Evolutionary conservation across 352 stramenopile genomes (phyloP), one percentile per base, ranked within the genome.

Genomic region (Phytophthora palmivora): DNA sequence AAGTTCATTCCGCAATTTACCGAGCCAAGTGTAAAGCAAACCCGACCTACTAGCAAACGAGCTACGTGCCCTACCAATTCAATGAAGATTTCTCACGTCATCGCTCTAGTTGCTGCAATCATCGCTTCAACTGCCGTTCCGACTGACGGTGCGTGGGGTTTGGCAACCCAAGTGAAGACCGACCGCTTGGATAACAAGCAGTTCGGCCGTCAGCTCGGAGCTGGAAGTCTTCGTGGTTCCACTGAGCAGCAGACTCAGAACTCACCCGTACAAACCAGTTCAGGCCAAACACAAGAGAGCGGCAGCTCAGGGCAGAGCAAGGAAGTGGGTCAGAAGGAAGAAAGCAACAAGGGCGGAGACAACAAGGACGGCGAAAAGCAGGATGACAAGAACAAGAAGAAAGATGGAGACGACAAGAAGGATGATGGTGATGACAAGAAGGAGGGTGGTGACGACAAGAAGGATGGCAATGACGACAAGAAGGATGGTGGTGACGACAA

Each of bases 61-160:
- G 22, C 22, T 39, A 61, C 21, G 15, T 49, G 38, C 39, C 24
- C 37, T 30, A 42, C 33, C 51, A 45, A 54, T 19, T 45, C 32
- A 42, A 76, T 76, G 67, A 70, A 76, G 48, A 59, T 76, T 33
- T 11, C 43, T n/a, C 52, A 58, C 34, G 41, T 72, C 53, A 42
- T 76, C 45, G 58, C 67, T 19, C 48, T 76, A 37, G 53, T 42
- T 10, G 55, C 48, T 2, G 58, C 63, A 16, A n/a, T 72, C 34
- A 48, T 52, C 26, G 22, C 56, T n/a, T 53, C 39, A 16, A 64
- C 39, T 41, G 34, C 53, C 14, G 43, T 18, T 39, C 48, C 58
- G 15, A 18, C 44, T 12, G 43, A 61, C 21, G 68, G 63, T 16
- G 18, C 56, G 21, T 56, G 44, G 33, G 19, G 24, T 24, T 34